Conservation (phyloP, 176 grass and related monocot genomes). For the Triticum turgidum region DNA sequence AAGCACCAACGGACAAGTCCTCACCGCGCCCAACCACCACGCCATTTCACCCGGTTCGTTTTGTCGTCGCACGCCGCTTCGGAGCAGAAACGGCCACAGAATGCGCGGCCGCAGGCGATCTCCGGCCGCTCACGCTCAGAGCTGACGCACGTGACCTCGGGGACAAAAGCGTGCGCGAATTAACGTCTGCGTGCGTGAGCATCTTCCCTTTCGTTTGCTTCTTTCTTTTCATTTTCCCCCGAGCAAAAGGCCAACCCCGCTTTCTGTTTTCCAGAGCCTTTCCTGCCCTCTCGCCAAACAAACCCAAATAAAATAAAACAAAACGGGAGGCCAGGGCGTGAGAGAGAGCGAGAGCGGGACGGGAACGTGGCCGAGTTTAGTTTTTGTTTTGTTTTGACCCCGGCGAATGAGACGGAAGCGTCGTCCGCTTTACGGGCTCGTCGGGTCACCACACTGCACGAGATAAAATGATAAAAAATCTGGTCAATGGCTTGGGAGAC, state of each 20-base stretch:
- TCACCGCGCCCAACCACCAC: not conserved
- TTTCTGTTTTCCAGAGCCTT: not conserved
- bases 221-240: not conserved
- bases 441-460: too few species aligned
- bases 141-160: slow-evolving; percentile 40
- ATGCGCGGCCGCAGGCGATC: slow-evolving; percentile 9
- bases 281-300: too few species aligned
- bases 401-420: not conserved
- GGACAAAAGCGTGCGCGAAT: slow-evolving; percentile 11
- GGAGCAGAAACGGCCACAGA: not conserved
- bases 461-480: not conserved
- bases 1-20: not conserved
- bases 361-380: not conserved
- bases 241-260: not conserved
- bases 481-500: slow-evolving; percentile 12
- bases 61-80: not conserved
- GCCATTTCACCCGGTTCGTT: not conserved
- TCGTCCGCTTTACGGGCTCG: not conserved
- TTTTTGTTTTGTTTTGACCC: not conserved
- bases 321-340: not conserved
- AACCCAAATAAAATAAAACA: not conserved
- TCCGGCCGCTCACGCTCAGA: not conserved
- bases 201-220: not conserved
- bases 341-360: too few species aligned
- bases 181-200: not conserved